A percentile compares a stretch with the other conserved stretches of the same genome.
Evolutionary conservation across 345 rosid genomes (phyloP).

Genomic region (Populus tremula): DNA sequence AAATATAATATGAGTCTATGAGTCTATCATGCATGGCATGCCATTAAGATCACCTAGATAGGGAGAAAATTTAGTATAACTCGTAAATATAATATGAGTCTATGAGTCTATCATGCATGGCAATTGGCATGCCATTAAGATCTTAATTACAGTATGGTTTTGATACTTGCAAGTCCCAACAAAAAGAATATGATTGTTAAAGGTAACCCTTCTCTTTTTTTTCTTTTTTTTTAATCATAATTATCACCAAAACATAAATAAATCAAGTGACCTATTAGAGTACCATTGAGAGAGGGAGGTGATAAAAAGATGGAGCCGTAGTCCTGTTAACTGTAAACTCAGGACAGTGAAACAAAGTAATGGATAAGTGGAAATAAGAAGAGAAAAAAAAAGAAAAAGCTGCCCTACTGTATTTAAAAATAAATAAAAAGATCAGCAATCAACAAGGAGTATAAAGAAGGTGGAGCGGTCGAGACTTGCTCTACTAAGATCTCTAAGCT

Average conservation of each 20-base stretch:
- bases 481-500: constrained; percentile 22
- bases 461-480: constrained; percentile 31
- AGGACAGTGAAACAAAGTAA: constrained; percentile 18
- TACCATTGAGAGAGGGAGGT: constrained; percentile 23
- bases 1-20: constrained; percentile 12
- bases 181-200: constrained; percentile 26
- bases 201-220: background rate
- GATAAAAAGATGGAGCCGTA: constrained; percentile 34
- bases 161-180: constrained; percentile 30
- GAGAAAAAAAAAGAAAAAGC: constrained; percentile 11
- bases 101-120: constrained; percentile 31
- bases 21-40: constrained; percentile 28
- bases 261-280: constrained; percentile 21
- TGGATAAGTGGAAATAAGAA: constrained; percentile 30
- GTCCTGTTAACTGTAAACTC: constrained; percentile 14
- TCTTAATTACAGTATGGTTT: background rate
- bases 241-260: constrained; percentile 20
- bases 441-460: constrained; percentile 43
- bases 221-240: background rate
- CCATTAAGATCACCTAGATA: constrained; percentile 26
- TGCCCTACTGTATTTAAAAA: background rate
- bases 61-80: constrained; percentile 11
- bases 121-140: background rate
- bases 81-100: constrained; percentile 6
- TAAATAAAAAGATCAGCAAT: constrained; percentile 2